Evolutionary conservation across 345 rosid genomes (phyloP).

Genomic region (Arabidopsis arenosa): DNA sequence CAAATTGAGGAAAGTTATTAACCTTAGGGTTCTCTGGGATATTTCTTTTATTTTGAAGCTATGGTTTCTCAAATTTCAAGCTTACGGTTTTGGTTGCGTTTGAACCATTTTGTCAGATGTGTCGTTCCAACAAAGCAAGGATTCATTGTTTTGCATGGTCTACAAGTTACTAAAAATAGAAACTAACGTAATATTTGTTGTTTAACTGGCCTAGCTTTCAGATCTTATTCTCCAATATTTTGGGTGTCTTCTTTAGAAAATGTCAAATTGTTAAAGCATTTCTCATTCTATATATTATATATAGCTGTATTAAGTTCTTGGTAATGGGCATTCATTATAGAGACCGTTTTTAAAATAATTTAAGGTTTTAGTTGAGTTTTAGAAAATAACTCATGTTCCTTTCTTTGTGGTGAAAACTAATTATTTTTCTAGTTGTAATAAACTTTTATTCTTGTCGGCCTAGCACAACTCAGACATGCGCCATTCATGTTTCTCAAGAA

Average conservation of each 20-base stretch:
- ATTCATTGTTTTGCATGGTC: too few species aligned
- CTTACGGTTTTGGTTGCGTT: background rate
- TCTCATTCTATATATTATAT: background rate
- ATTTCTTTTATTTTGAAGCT: background rate
- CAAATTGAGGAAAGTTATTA: background rate
- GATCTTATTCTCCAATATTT: conserved; percentile 5
- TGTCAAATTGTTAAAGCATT: conserved; percentile 1
- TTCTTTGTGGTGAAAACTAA: too few species aligned
- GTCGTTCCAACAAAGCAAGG: background rate
- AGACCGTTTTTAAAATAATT: background rate
- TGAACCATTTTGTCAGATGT: background rate
- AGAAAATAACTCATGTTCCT: too few species aligned
- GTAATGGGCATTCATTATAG: background rate
- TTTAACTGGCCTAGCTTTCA: background rate
- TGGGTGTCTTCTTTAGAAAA: background rate
- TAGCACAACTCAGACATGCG: too few species aligned
- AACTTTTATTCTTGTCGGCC: too few species aligned
- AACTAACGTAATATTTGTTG: background rate
- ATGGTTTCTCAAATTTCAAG: background rate
- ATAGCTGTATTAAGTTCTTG: background rate
- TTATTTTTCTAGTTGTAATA: too few species aligned
- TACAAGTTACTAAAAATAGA: too few species aligned
- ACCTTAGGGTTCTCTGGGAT: background rate
- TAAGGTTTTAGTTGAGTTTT: background rate
- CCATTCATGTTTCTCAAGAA: background rate